phyloP scores from a whole-genome alignment of 768 basidiomycete species.

The Omphalotus guepiniiformis region DNA sequence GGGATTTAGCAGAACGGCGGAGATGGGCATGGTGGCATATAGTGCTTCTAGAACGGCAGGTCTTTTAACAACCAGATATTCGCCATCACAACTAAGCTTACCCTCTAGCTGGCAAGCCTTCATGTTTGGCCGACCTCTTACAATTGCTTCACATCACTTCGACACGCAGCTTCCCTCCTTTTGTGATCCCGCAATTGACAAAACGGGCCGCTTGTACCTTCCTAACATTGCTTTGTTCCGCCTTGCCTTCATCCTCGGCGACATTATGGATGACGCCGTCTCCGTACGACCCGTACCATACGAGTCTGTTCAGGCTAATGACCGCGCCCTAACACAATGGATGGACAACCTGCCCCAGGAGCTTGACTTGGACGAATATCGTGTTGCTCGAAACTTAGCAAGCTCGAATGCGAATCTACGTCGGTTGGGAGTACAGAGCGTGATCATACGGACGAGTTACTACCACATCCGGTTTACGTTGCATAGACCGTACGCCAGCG shows the following conservation, averaged over 20 bases:
- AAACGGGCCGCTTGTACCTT: conserved; percentile 61
- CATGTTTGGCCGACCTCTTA: conserved; percentile 76
- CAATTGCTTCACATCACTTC: conserved; percentile 77
- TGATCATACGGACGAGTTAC: conserved; percentile 73
- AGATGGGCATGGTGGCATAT: conserved; percentile 94
- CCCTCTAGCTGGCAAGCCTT: conserved; percentile 76
- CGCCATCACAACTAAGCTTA: conserved; percentile 8
- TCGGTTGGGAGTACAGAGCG: conserved; percentile 74
- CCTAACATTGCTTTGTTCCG: conserved; percentile 73
- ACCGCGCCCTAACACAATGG: conserved; percentile 69
- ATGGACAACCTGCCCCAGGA: conserved; percentile 72
- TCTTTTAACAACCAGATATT: conserved; percentile 1
- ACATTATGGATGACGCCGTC: conserved; percentile 82
- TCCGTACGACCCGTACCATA: conserved; percentile 79
- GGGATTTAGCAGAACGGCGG: conserved; percentile 67
- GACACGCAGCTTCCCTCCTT: conserved; percentile 75
- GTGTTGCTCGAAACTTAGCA: conserved; percentile 67
- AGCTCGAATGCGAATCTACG: conserved; percentile 55
- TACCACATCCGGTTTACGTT: conserved; percentile 83
- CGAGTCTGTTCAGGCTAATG: conserved; percentile 67
- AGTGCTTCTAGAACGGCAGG: conserved; percentile 70
- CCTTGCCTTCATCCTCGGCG: conserved; percentile 74
- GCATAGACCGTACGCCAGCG: conserved; percentile 69
- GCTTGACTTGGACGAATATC: conserved; percentile 72
- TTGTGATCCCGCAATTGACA: conserved; percentile 60